A percentile compares a stretch with the other conserved stretches of the same genome.
These are phyloP conservation scores for Rhododendron molle DNA, from an alignment of 148 eudicot genomes.

Conservation along the genomic window DNA sequence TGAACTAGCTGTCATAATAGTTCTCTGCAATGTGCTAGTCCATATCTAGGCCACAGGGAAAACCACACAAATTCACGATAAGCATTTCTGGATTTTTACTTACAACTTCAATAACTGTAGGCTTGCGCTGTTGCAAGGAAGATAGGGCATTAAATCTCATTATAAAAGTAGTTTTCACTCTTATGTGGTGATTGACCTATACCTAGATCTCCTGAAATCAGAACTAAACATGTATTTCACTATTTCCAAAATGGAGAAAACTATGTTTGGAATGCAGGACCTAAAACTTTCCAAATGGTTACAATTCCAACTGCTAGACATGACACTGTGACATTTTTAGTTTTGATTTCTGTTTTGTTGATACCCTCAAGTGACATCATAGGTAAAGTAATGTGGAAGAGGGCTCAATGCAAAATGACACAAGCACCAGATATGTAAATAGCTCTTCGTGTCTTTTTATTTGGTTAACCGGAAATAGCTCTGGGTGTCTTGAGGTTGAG, in stretches of 20 bases:
- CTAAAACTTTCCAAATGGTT: not conserved
- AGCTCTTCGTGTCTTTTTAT: not conserved
- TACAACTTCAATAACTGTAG: not conserved
- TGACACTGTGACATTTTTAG: not conserved
- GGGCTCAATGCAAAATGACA: not conserved
- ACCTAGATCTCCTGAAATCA: not conserved
- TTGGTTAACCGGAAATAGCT: not conserved
- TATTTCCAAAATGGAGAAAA: not conserved
- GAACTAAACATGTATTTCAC: not conserved
- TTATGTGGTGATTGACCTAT: not conserved
- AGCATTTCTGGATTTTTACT: slow-evolving; percentile 3
- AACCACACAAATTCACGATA: slow-evolving; percentile 1
- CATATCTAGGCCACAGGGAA: slow-evolving; percentile 53
- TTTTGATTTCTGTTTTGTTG: not conserved
- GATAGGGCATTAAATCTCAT: not conserved
- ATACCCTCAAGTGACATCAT: not conserved
- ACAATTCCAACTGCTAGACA: not conserved
- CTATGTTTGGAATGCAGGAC: not conserved
- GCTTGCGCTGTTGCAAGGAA: slow-evolving; percentile 5
- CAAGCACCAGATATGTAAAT: not conserved
- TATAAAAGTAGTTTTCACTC: not conserved
- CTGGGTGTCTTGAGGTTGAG: not conserved
- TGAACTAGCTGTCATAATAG: slow-evolving; percentile 77
- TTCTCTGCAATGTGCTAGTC: slow-evolving; percentile 98
- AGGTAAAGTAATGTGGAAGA: not conserved